Evolutionary conservation across 2,329 filamentous ascomycete genomes (phyloP).

Genomic region (Colletotrichum endophyticum): DNA sequence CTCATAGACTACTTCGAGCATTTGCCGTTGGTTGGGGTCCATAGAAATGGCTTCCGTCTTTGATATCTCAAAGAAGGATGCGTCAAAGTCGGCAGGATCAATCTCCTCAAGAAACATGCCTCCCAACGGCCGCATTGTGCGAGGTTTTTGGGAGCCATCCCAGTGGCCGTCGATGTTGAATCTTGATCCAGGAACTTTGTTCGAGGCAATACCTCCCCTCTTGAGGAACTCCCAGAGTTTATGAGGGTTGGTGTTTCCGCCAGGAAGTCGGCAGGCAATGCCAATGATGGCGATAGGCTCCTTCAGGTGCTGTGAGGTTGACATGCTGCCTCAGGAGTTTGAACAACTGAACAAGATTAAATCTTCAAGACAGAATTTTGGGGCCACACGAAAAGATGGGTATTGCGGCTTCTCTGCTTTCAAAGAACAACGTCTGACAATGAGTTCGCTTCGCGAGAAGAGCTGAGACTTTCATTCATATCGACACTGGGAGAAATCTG

Average conservation of each 20-base stretch:
- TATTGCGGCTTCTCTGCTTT: not conserved
- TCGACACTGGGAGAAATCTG: not conserved
- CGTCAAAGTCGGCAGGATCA: constrained; percentile 23
- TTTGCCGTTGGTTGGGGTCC: constrained; percentile 28
- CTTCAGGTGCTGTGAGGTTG: not conserved
- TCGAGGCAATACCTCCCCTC: constrained; percentile 33
- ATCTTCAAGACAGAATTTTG: not conserved
- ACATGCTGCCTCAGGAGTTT: not conserved
- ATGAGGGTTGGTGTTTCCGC: constrained; percentile 32
- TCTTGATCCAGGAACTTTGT: constrained; percentile 27
- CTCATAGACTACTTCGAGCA: constrained; percentile 24
- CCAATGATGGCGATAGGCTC: constrained; percentile 46
- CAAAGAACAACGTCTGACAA: not conserved
- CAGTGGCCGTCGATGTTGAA: constrained; percentile 40
- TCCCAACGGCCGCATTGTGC: constrained; percentile 36
- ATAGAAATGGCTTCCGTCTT: constrained; percentile 25
- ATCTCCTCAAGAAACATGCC: constrained; percentile 37
- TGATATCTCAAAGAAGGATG: constrained; percentile 27
- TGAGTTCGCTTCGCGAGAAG: not conserved
- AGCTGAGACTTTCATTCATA: not conserved
- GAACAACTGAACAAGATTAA: not conserved
- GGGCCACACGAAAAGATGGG: not conserved
- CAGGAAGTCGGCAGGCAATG: constrained; percentile 46
- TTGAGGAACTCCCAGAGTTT: constrained; percentile 42
- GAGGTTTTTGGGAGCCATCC: constrained; percentile 37